phyloP scores from a whole-genome alignment of 2,329 filamentous ascomycete genomes.

The Penicillium concentricum region DNA sequence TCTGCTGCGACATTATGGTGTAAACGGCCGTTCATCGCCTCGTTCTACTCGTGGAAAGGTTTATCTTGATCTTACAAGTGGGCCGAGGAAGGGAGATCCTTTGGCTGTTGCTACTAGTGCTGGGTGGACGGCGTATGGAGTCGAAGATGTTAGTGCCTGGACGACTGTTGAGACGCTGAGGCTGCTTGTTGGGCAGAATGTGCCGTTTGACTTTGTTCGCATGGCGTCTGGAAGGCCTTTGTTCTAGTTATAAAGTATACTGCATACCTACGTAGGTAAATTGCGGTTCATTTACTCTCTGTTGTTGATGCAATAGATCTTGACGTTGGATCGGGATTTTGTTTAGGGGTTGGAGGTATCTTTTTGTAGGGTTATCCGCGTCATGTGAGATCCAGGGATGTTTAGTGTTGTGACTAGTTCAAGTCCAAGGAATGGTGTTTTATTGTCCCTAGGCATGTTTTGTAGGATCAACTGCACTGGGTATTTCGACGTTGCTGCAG shows the following conservation, averaged over 20 bases:
- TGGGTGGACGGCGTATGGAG: conserved; percentile 77
- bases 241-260: conserved; percentile 36
- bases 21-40: conserved; percentile 39
- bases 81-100: conserved; percentile 66
- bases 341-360: not conserved
- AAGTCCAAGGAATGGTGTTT: not conserved
- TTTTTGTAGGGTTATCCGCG: not conserved
- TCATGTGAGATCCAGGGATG: not conserved
- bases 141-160: conserved; percentile 77
- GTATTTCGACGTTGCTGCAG: not conserved
- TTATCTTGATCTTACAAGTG: conserved; percentile 75
- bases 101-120: conserved; percentile 67
- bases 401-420: not conserved
- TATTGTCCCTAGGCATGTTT: not conserved
- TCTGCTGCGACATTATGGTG: conserved; percentile 68
- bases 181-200: conserved; percentile 78
- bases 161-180: conserved; percentile 79
- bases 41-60: conserved; percentile 58
- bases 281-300: not conserved
- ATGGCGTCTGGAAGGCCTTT: conserved; percentile 63
- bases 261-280: not conserved
- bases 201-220: conserved; percentile 82
- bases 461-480: not conserved
- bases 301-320: not conserved
- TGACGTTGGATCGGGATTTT: not conserved